Conservation (phyloP, 1,139 yeast species). For the Debaryomyces subglobosus region DNA sequence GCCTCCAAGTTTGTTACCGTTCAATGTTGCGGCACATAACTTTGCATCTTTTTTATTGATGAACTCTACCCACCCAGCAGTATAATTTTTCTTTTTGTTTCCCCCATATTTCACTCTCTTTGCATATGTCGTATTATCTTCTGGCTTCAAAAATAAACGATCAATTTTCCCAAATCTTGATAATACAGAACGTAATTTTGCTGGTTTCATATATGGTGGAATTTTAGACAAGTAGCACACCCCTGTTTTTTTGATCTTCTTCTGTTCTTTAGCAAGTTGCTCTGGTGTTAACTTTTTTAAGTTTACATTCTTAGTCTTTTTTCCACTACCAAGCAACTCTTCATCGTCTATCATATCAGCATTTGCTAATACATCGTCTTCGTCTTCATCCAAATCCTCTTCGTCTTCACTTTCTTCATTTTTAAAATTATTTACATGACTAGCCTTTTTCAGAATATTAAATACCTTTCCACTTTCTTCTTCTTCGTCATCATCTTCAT, state of each 20-base stretch:
- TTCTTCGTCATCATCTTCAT: constrained; percentile 13
- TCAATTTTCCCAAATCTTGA: constrained; percentile 84
- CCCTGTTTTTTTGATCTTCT: constrained; percentile 73
- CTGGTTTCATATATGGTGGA: constrained; percentile 98
- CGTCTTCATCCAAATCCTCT: constrained; percentile 14
- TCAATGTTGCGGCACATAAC: constrained; percentile 80
- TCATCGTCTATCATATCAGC: constrained; percentile 23
- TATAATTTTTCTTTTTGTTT: constrained; percentile 84
- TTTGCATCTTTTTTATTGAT: constrained; percentile 83
- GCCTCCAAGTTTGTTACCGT: constrained; percentile 90
- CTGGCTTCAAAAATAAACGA: constrained; percentile 85
- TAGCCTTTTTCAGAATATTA: constrained; percentile 13
- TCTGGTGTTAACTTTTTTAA: constrained; percentile 55
- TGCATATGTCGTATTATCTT: constrained; percentile 65
- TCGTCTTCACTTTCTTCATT: constrained; percentile 15
- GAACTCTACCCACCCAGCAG: constrained; percentile 98
- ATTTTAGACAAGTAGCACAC: constrained; percentile 87
- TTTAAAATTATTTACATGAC: constrained; percentile 12
- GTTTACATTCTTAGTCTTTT: constrained; percentile 30
- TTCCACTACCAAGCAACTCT: constrained; percentile 17
- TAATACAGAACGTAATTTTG: constrained; percentile 79
- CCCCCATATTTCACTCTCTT: constrained; percentile 86
- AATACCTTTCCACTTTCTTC: constrained; percentile 12
- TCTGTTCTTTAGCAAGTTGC: constrained; percentile 59
- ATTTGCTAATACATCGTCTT: constrained; percentile 13